Base-by-base conservation (phyloP, 2,329 filamentous ascomycete genomes). In the Ophiosphaerella herpotricha region DNA sequence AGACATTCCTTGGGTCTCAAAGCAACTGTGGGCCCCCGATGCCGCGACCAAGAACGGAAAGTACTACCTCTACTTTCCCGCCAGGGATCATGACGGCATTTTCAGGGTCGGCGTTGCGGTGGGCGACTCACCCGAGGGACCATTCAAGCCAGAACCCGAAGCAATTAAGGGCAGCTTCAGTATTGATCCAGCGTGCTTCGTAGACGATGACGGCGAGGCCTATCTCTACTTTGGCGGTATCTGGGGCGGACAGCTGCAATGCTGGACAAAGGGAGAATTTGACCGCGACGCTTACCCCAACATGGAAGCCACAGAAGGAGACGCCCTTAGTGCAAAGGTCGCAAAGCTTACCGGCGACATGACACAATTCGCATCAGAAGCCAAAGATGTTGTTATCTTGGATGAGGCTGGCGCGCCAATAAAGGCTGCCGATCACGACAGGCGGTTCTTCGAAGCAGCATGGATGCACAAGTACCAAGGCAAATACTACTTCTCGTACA, bases 21-120 rank as follows among this genome's bases (percentile, higher is more conserved):
- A 89, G 75, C 89, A 93, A 71, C 80, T 91, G 42, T 92, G 89
- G 89, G 89, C 89, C 0, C 89, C 89, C 13, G 89, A 92, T 72
- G 88, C 88, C 2, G 89, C 88, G 1, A 73, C 70, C 63, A 85
- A 85, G 64, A 79, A 87, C 69, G 87, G 82, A 62, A 85, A 85
- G 73, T 91, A 88, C 77, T 90, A 88, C 71, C 80, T 92, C 1
- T 90, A 85, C 76, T 91, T 90, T 77, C 89, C 89, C 0, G 89
- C 89, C 8, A 80, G 88, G 31, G 88, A 91, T 71, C 81, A 85
- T 67, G 72, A 85, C 24, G 84, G 82, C 48, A 76, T 89, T 46
- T 92, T 92, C 77, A 80, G 87, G 40, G 88, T 91, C 58, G 89
- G 88, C 43, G 88, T 91, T 2, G 89, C 89, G 1, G 80, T 82